Percentiles rank a stretch among this genome's conserved stretches.
phyloP scores from a whole-genome alignment of 495 filamentous ascomycete species.

The Xylaria palmicola region DNA sequence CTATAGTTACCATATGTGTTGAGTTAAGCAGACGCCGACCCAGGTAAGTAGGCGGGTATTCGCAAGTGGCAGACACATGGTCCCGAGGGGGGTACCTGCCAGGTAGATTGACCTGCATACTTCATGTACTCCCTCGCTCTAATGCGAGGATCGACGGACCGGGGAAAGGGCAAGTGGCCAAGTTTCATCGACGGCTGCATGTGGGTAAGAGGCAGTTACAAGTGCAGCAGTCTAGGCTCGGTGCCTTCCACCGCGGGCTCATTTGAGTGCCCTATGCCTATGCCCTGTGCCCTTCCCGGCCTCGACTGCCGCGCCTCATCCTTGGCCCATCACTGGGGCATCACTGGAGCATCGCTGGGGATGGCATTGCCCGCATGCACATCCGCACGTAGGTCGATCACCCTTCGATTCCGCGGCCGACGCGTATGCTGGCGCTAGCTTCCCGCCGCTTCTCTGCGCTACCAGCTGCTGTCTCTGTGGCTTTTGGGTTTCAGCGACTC shows the following conservation, averaged over 20 bases:
- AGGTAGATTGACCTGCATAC: too few species aligned
- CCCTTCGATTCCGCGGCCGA: neutral
- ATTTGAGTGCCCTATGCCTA: too few species aligned
- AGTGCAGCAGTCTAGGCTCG: neutral
- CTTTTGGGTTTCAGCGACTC: conserved; percentile 23
- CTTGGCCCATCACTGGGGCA: neutral
- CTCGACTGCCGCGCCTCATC: neutral
- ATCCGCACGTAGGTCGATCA: neutral
- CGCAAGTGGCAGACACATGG: too few species aligned
- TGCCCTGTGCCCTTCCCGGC: neutral
- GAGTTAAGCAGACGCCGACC: too few species aligned
- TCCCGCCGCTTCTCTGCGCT: neutral
- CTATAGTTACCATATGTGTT: too few species aligned
- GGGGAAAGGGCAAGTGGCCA: neutral
- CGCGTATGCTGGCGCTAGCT: conserved; percentile 1
- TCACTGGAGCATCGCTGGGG: too few species aligned
- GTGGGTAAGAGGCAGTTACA: neutral
- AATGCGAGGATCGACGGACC: conserved; percentile 8
- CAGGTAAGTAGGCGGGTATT: too few species aligned
- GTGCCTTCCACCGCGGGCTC: too few species aligned
- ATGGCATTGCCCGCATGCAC: neutral
- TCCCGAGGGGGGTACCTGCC: too few species aligned
- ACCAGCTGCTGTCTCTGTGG: neutral
- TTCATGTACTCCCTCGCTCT: too few species aligned
- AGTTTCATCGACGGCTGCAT: conserved; percentile 8